Conservation (phyloP, 2,329 filamentous ascomycete species). For the Scedosporium apiospermum region DNA sequence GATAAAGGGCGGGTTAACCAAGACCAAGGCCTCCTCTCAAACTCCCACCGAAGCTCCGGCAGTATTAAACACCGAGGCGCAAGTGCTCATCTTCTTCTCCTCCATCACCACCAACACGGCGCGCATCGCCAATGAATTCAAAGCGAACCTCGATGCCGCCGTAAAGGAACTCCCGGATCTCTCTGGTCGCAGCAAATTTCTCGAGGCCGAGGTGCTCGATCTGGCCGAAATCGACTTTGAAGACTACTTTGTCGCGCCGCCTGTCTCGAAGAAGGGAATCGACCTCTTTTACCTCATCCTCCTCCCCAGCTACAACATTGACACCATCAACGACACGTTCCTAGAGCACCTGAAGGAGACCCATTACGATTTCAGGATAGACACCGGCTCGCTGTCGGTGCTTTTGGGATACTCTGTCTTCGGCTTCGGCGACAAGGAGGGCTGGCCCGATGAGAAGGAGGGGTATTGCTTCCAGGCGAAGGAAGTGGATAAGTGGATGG, state of each 20-base stretch:
- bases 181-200: slow-evolving; percentile 23
- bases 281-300: slow-evolving; percentile 77
- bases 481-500: slow-evolving; percentile 92
- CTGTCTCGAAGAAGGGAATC: slow-evolving; percentile 45
- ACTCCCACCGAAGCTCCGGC: slow-evolving; percentile 4
- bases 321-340: slow-evolving; percentile 81
- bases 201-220: slow-evolving; percentile 60
- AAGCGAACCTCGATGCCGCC: slow-evolving; percentile 40
- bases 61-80: slow-evolving; percentile 38
- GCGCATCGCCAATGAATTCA: slow-evolving; percentile 56
- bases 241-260: slow-evolving; percentile 76
- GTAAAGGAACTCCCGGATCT: slow-evolving; percentile 35
- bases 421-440: slow-evolving; percentile 83
- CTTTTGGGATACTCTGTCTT: slow-evolving; percentile 87
- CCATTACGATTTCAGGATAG: slow-evolving; percentile 93
- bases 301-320: slow-evolving; percentile 89
- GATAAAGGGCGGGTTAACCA: slow-evolving; percentile 35
- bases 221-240: slow-evolving; percentile 84
- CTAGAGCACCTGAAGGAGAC: slow-evolving; percentile 83
- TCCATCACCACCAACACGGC: slow-evolving; percentile 80
- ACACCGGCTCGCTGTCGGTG: slow-evolving; percentile 69
- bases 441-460: slow-evolving; percentile 83
- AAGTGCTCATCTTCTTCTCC: slow-evolving; percentile 79
- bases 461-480: slow-evolving; percentile 91
- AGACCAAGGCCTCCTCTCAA: slow-evolving; percentile 17